phyloP scores from a whole-genome alignment of 345 rosid genomes.

The Gossypium stocksii region DNA sequence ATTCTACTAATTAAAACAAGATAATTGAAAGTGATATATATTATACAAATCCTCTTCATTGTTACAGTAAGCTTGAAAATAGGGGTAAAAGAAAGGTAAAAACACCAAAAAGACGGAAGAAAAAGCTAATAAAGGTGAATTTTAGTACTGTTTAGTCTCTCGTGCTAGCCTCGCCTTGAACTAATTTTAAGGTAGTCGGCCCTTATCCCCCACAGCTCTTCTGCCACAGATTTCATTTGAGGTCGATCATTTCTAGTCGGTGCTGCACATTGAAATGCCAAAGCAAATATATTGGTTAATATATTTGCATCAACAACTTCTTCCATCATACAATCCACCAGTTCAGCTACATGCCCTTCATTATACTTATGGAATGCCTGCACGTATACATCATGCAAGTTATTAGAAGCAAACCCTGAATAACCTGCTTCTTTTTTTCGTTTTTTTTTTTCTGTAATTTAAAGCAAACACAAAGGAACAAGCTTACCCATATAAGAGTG shows the following conservation, averaged over 20 bases:
- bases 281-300: constrained; percentile 54
- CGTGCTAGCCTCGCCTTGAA: constrained; percentile 22
- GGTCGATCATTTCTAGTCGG: constrained; percentile 73
- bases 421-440: too few species aligned
- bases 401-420: too few species aligned
- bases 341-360: constrained; percentile 47
- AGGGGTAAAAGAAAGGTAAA: not conserved
- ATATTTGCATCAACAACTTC: constrained; percentile 44
- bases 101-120: not conserved
- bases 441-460: not conserved
- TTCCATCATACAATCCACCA: constrained; percentile 65
- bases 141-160: not conserved
- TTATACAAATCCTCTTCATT: not conserved
- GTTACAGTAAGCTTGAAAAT: not conserved
- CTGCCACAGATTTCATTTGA: constrained; percentile 75
- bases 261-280: constrained; percentile 91
- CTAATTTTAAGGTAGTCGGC: constrained; percentile 54
- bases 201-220: constrained; percentile 86
- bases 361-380: constrained; percentile 75
- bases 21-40: not conserved
- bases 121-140: not conserved
- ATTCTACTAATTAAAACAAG: not conserved
- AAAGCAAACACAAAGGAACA: constrained; percentile 3
- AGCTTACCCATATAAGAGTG: constrained; percentile 85
- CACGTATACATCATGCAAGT: not conserved